These are phyloP conservation scores for Penstemon davidsonii DNA, from an alignment of 257 asterid species.

Conservation along the genomic window DNA sequence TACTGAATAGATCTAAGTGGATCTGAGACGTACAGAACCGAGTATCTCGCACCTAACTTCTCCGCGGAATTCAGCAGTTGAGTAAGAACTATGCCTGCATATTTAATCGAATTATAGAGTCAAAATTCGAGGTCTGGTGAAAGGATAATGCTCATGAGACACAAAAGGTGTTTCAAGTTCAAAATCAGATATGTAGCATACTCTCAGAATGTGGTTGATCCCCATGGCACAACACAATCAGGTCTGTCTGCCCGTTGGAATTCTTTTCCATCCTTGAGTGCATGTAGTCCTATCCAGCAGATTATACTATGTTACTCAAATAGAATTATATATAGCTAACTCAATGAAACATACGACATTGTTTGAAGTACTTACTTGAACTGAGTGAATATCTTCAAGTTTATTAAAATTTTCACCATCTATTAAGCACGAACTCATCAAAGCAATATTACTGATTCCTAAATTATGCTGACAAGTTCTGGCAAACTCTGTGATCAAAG, in stretches of 20 bases:
- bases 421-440: slow-evolving; percentile 66
- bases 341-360: not conserved
- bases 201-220: slow-evolving; percentile 63
- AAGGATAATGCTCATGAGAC: slow-evolving; percentile 13
- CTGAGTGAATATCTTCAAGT: slow-evolving; percentile 55
- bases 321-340: slow-evolving; percentile 21
- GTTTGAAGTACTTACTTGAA: slow-evolving; percentile 54
- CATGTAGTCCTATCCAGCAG: slow-evolving; percentile 60
- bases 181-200: slow-evolving; percentile 29
- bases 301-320: slow-evolving; percentile 21
- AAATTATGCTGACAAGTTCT: slow-evolving; percentile 58
- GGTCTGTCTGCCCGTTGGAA: slow-evolving; percentile 51
- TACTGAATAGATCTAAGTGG: slow-evolving; percentile 53
- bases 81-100: slow-evolving; percentile 76
- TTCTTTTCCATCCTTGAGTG: slow-evolving; percentile 50
- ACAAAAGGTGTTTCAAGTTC: slow-evolving; percentile 14
- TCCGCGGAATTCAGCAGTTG: slow-evolving; percentile 58
- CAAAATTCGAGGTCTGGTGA: slow-evolving; percentile 15
- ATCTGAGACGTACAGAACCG: slow-evolving; percentile 72
- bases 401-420: slow-evolving; percentile 61
- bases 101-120: slow-evolving; percentile 26
- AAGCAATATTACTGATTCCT: slow-evolving; percentile 53
- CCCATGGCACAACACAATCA: slow-evolving; percentile 71
- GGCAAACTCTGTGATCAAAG: slow-evolving; percentile 70
- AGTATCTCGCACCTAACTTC: slow-evolving; percentile 66